Conservation (phyloP, 495 filamentous ascomycete genomes). For the Xylaria longipes region DNA sequence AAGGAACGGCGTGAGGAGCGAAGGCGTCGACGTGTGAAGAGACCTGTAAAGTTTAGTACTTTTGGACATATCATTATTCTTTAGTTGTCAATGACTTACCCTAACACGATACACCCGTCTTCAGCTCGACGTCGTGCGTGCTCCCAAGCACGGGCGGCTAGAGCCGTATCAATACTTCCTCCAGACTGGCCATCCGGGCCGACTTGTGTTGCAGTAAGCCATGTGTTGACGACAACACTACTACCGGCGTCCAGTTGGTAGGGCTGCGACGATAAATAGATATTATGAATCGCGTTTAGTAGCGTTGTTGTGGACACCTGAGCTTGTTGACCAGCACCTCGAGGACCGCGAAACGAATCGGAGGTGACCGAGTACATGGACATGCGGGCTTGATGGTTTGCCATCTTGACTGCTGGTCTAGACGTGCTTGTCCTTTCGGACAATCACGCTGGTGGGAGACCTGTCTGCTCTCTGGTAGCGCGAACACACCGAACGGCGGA, state of each 20-base stretch:
- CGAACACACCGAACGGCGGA: not conserved
- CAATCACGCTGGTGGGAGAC: constrained; percentile 40
- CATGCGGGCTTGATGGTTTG: constrained; percentile 68
- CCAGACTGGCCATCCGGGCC: constrained; percentile 70
- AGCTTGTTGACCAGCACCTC: constrained; percentile 67
- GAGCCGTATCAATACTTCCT: constrained; percentile 78
- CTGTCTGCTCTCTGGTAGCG: constrained; percentile 1
- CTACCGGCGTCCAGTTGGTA: constrained; percentile 90
- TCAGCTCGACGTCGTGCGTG: constrained; percentile 94
- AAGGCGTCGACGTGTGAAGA: constrained; percentile 86
- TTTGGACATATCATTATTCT: constrained; percentile 29
- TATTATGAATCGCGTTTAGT: constrained; percentile 88
- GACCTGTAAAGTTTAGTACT: constrained; percentile 61
- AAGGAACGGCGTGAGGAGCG: constrained; percentile 81
- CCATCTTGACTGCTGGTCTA: constrained; percentile 62
- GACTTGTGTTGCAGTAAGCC: constrained; percentile 76
- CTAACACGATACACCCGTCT: constrained; percentile 90
- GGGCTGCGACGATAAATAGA: constrained; percentile 80
- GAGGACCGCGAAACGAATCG: constrained; percentile 61
- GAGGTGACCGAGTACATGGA: constrained; percentile 86
- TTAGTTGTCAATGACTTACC: constrained; percentile 56
- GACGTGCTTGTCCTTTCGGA: constrained; percentile 43
- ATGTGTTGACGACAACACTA: constrained; percentile 93
- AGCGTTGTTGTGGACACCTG: constrained; percentile 93
- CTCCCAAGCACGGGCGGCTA: constrained; percentile 91